Base-by-base conservation (phyloP, 495 filamentous ascomycete species). In the Xylaria telfairii region DNA sequence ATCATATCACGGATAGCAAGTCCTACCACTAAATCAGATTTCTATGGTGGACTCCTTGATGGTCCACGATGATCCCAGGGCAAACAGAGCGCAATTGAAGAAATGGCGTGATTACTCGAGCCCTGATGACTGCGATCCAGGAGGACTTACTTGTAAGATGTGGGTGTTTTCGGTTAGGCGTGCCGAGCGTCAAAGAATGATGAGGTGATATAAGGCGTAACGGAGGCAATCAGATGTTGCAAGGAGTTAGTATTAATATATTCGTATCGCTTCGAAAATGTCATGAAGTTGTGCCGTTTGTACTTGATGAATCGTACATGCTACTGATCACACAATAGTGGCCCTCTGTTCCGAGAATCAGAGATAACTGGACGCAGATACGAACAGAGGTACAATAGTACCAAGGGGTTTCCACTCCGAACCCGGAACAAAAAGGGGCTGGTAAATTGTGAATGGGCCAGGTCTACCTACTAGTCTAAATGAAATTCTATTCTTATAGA, bases 381-480 rank as follows among this genome's bases (percentile, higher is more conserved):
- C 51, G 8, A 4, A 39, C 8, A 1, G 30, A 53, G 64, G 47
- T 66, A 66, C 46, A 28, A 30, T 24, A n/a, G 42, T 65, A 65
- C 39, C 28, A 51, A n/a, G 42, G 62, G n/a, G 28, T 41, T 68
- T 34, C 39, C 37, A 37, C 32, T 68, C 41, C 41, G 37, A 60
- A 68, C 47, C 17, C 42, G 39, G 53, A 59, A 47, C n/a, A 15
- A 47, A 68, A 46, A 59, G 53, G 65, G 65, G 53, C 26, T 47
- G 34, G 21, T 59, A 44, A 37, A 68, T 60, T 67, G 21, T 42
- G 26, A 51, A 12, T 24, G 12, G 24, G 10, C 28, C 28, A 65
- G 15, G 28, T 61, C 30, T 65, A 54, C 32, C 47, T n/a, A n/a
- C n/a, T n/a, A n/a, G n/a, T n/a, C n/a, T n/a, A 66, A 66, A 54